Percentiles rank a stretch among this genome's conserved stretches.
phyloP scores from a whole-genome alignment of 2,329 filamentous ascomycete species.

The Tolypocladium endophyticum region DNA sequence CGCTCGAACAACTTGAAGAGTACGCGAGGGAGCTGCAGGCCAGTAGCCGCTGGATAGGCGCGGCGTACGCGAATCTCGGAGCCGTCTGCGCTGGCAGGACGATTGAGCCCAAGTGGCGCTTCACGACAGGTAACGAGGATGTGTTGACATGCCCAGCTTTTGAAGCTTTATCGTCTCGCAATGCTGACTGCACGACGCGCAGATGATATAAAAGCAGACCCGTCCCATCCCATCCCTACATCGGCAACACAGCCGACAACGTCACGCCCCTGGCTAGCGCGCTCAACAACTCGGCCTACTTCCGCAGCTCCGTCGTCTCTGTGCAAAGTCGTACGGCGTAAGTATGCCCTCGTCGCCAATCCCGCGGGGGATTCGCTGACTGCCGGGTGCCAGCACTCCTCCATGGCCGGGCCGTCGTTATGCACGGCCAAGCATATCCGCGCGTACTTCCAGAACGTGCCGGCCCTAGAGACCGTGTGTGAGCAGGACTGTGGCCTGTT shows the following conservation, averaged over 20 bases:
- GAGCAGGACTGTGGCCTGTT: constrained; percentile 34
- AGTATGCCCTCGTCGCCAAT: constrained; percentile 7
- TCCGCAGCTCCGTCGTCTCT: constrained; percentile 33
- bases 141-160: background rate
- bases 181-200: background rate
- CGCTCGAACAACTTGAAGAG: constrained; percentile 20
- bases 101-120: constrained; percentile 27
- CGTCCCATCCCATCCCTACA: constrained; percentile 31
- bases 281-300: constrained; percentile 30
- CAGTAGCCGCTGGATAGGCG: constrained; percentile 31
- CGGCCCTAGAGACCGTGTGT: constrained; percentile 32
- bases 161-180: background rate
- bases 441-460: constrained; percentile 37
- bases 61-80: constrained; percentile 28
- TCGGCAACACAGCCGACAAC: constrained; percentile 34
- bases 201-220: constrained; percentile 22
- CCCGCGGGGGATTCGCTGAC: background rate
- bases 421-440: constrained; percentile 31
- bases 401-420: constrained; percentile 29
- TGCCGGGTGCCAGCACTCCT: constrained; percentile 32
- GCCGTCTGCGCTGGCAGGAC: constrained; percentile 27
- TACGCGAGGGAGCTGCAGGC: constrained; percentile 21
- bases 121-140: constrained; percentile 18
- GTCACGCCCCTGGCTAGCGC: constrained; percentile 36
- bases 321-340: constrained; percentile 41